Conservation (phyloP, 768 basidiomycete species). For the Agrocybe pediades region DNA sequence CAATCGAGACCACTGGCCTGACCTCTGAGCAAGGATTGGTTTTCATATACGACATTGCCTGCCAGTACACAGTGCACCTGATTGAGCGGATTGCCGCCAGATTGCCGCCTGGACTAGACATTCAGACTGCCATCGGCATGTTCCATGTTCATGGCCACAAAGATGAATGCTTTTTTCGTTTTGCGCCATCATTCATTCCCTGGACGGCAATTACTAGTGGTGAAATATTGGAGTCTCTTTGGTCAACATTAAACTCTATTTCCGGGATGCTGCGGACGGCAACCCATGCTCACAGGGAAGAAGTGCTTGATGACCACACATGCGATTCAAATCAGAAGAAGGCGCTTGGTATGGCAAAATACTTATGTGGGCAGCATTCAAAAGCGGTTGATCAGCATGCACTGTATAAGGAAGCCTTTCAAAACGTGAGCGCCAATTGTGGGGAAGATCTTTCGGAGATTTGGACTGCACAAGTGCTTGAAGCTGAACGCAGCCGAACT, state of each 20-base stretch:
- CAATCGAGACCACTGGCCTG: constrained; percentile 6
- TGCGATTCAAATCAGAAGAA: not conserved
- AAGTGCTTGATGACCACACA: constrained; percentile 26
- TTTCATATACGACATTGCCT: too few species aligned
- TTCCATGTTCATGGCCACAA: constrained; percentile 30
- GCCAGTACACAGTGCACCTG: too few species aligned
- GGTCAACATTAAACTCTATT: constrained; percentile 19
- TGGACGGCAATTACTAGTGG: constrained; percentile 6
- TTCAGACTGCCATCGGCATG: too few species aligned
- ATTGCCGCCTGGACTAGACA: too few species aligned
- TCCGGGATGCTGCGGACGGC: constrained; percentile 12
- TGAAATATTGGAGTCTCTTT: too few species aligned
- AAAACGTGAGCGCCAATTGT: not conserved
- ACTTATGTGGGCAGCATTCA: not conserved
- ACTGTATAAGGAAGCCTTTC: not conserved
- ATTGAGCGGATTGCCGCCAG: too few species aligned
- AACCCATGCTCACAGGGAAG: constrained; percentile 12
- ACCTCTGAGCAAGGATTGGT: constrained; percentile 8
- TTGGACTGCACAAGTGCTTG: not conserved
- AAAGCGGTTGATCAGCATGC: not conserved
- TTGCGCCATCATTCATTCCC: constrained; percentile 17
- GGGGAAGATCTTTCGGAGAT: not conserved
- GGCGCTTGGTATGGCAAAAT: not conserved
- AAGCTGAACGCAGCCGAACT: not conserved
- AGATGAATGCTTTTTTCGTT: constrained; percentile 26